Conservation (phyloP, 345 rosid genomes). For the Excoecaria agallocha region DNA sequence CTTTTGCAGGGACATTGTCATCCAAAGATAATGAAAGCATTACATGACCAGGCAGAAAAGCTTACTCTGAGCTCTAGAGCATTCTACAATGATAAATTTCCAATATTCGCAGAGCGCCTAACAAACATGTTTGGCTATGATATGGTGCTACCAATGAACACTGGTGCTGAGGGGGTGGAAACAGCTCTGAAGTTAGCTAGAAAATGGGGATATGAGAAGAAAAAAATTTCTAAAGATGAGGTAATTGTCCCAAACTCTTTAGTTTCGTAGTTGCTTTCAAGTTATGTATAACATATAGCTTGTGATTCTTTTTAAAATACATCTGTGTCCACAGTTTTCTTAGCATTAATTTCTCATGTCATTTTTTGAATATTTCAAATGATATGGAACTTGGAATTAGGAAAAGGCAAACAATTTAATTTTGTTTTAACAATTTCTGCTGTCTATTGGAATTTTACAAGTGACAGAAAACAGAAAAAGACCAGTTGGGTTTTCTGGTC, state of each 20-base stretch:
- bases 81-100: slow-evolving; percentile 82
- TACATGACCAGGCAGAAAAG: slow-evolving; percentile 76
- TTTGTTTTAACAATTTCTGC: background rate
- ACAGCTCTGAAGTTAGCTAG: slow-evolving; percentile 93
- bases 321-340: background rate
- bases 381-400: background rate
- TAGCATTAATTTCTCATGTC: background rate
- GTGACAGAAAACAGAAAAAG: background rate
- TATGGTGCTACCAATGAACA: slow-evolving; percentile 98
- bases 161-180: slow-evolving; percentile 98
- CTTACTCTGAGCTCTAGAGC: slow-evolving; percentile 90
- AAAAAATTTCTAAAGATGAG: slow-evolving; percentile 73
- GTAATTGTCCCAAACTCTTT: slow-evolving; percentile 26
- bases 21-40: slow-evolving; percentile 80
- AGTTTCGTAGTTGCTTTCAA: background rate
- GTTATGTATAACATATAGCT: background rate
- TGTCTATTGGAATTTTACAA: background rate
- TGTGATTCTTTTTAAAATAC: background rate
- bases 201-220: slow-evolving; percentile 93
- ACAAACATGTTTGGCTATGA: slow-evolving; percentile 84
- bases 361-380: background rate
- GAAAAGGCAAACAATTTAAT: background rate
- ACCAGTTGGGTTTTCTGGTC: background rate
- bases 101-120: slow-evolving; percentile 71
- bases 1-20: slow-evolving; percentile 83